phyloP scores from a whole-genome alignment of 2,329 filamentous ascomycete genomes.

The Calonectria honghensis region DNA sequence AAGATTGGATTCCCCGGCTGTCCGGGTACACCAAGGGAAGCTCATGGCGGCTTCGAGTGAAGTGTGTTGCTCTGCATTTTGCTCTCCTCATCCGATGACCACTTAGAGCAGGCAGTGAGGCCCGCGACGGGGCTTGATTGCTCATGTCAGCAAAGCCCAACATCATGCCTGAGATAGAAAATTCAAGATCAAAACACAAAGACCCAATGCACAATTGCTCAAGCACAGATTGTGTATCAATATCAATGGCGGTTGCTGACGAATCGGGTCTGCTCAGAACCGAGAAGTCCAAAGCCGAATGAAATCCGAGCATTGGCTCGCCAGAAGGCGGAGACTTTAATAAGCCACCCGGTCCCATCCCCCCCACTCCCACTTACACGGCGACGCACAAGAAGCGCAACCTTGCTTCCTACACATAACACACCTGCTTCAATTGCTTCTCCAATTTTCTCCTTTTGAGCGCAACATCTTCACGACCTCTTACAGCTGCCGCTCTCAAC shows the following conservation, averaged over 20 bases:
- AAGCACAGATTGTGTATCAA: neutral
- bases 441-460: neutral
- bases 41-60: neutral
- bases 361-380: constrained; percentile 23
- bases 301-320: neutral
- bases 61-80: neutral
- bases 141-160: neutral
- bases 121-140: too few species aligned
- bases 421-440: neutral
- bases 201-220: neutral
- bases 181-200: neutral
- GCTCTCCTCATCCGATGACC: too few species aligned
- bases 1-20: too few species aligned
- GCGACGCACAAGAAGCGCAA: neutral
- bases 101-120: neutral
- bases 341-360: constrained; percentile 9
- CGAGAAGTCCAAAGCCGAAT: constrained; percentile 7
- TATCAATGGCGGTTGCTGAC: neutral
- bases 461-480: neutral
- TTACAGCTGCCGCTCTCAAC: neutral
- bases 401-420: constrained; percentile 5
- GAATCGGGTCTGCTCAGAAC: constrained; percentile 28
- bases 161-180: neutral
- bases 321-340: constrained; percentile 19
- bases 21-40: neutral